phyloP scores from a whole-genome alignment of 1,284 basidiomycete species.

The Trametes sp. region DNA sequence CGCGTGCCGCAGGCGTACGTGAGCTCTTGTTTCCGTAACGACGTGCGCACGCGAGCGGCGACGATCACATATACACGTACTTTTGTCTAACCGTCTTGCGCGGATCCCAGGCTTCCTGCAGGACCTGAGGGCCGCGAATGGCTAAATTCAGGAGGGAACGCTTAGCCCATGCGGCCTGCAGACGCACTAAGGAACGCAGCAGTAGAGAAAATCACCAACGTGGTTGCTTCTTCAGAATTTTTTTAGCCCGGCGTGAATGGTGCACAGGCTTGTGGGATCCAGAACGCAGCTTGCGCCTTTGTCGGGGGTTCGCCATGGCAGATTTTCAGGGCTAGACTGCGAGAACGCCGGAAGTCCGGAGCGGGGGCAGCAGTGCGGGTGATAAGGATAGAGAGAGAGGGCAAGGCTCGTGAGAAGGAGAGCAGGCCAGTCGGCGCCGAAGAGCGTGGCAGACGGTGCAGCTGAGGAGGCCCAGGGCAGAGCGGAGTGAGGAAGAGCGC shows the following conservation, averaged over 20 bases:
- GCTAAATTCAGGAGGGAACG: slow-evolving; percentile 51
- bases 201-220: slow-evolving; percentile 52
- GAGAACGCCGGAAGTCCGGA: slow-evolving; percentile 22
- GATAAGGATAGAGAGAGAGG: slow-evolving; percentile 6
- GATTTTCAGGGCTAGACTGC: slow-evolving; percentile 19
- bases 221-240: slow-evolving; percentile 80
- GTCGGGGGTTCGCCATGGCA: slow-evolving; percentile 91
- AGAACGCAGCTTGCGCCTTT: slow-evolving; percentile 83
- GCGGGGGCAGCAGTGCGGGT: slow-evolving; percentile 5
- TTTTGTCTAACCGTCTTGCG: slow-evolving; percentile 93
- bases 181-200: slow-evolving; percentile 9
- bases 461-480: slow-evolving; percentile 10
- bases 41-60: slow-evolving; percentile 15
- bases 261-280: slow-evolving; percentile 73
- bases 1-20: slow-evolving; percentile 21
- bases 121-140: slow-evolving; percentile 82
- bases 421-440: background rate
- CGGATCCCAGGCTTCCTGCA: slow-evolving; percentile 91
- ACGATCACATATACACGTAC: slow-evolving; percentile 55
- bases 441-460: slow-evolving; percentile 5
- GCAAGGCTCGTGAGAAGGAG: slow-evolving; percentile 1
- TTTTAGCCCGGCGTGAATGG: slow-evolving; percentile 73
- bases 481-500: background rate
- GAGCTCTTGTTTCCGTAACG: slow-evolving; percentile 23
- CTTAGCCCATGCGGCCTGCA: slow-evolving; percentile 24